A percentile compares a stretch with the other conserved stretches of the same genome.
Evolutionary conservation across 805 yeast genomes (phyloP).

Genomic region (Ogataea populi-albae): DNA sequence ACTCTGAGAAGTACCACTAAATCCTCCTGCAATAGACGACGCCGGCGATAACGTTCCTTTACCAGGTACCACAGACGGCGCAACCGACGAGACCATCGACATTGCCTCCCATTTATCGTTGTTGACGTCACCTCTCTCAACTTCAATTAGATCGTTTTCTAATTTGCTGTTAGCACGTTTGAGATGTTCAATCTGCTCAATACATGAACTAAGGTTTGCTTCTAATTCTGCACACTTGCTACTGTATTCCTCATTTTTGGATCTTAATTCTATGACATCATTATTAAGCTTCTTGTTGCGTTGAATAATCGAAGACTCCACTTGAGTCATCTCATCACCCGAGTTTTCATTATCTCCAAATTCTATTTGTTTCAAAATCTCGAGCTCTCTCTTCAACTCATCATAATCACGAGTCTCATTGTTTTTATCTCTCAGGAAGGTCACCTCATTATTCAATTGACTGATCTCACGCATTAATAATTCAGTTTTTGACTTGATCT

Average conservation of each 20-base stretch:
- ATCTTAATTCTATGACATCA: conserved; percentile 65
- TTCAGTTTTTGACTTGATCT: conserved; percentile 33
- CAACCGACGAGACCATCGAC: conserved; percentile 64
- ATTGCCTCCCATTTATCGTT: conserved; percentile 56
- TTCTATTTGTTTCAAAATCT: conserved; percentile 68
- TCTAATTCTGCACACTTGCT: conserved; percentile 42
- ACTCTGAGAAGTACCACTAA: conserved; percentile 11
- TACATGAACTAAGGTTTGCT: conserved; percentile 32
- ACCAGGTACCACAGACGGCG: conserved; percentile 23
- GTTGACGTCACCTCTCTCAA: conserved; percentile 44
- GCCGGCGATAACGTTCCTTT: conserved; percentile 47
- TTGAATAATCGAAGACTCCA: conserved; percentile 45
- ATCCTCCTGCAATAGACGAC: conserved; percentile 47
- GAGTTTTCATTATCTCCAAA: conserved; percentile 49
- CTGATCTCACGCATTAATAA: conserved; percentile 43
- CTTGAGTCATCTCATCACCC: conserved; percentile 36
- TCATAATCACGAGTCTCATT: conserved; percentile 66
- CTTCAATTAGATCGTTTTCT: conserved; percentile 67
- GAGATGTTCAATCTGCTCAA: conserved; percentile 40
- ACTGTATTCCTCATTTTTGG: conserved; percentile 48
- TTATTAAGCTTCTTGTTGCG: conserved; percentile 72
- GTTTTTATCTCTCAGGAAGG: conserved; percentile 47
- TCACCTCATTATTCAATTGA: conserved; percentile 50
- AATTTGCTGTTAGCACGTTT: conserved; percentile 54
- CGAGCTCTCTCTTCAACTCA: conserved; percentile 73